A percentile compares a stretch with the other conserved stretches of the same genome.
Conservation (phyloP, 345 rosid genomes). For the Eutrema heterophyllum region DNA sequence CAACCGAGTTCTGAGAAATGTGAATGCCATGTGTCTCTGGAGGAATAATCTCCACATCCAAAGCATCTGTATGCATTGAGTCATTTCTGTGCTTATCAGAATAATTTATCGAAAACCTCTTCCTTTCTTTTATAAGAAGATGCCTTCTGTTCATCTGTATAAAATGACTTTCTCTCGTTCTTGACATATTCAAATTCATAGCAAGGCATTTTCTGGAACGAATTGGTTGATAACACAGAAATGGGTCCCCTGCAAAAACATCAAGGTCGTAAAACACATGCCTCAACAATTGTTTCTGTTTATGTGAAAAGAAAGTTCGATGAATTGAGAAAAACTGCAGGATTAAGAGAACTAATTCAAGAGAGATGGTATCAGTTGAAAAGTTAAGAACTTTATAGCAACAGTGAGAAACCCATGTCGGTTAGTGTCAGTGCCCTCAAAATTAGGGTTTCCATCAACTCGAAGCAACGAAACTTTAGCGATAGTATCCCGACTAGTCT, state of each 20-base stretch:
- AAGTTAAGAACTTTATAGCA: slow-evolving; percentile 10
- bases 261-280: background rate
- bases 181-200: slow-evolving; percentile 27
- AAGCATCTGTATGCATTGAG: slow-evolving; percentile 27
- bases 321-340: background rate
- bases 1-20: slow-evolving; percentile 19
- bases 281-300: background rate
- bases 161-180: slow-evolving; percentile 20
- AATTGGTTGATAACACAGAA: slow-evolving; percentile 11
- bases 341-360: background rate
- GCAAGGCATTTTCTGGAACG: slow-evolving; percentile 20
- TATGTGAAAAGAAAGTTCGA: background rate
- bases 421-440: background rate
- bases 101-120: slow-evolving; percentile 30
- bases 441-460: background rate
- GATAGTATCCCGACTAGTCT: background rate
- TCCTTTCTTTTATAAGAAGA: slow-evolving; percentile 16
- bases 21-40: slow-evolving; percentile 23
- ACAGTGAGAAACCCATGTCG: background rate
- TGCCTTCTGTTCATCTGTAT: slow-evolving; percentile 28
- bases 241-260: slow-evolving; percentile 16
- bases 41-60: slow-evolving; percentile 35
- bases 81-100: slow-evolving; percentile 47
- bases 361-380: background rate
- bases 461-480: background rate